Base-by-base conservation (phyloP, 345 rosid species). In the Eucalyptus regnans region DNA sequence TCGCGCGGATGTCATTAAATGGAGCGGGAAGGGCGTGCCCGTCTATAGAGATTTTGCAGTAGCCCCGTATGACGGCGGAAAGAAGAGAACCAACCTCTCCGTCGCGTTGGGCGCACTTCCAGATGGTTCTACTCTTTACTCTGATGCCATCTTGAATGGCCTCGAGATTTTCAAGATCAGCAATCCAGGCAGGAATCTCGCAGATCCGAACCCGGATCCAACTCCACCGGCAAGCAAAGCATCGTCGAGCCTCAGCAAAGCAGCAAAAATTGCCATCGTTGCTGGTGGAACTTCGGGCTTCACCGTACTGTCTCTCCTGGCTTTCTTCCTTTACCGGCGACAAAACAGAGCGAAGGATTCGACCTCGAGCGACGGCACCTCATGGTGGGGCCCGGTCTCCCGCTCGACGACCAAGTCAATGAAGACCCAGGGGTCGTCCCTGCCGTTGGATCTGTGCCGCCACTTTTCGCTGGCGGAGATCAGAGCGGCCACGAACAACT, bases 401-500 rank as follows among this genome's bases (percentile, higher is more conserved):
- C 15, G 7, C 17, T 4, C 50, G 79, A 66, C 22, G 11, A 66
- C 20, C 43, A 18, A 41, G 31, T 52, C 89, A 22, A 15, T 13
- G 15, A 66, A 43, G 16, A 41, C 89, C 11, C 71, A 23, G 11
- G 52, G 60, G 76, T 91, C 91, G 88, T 89, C 86, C 27, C 91
- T 64, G 51, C 94, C 88, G 1, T 87, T 88, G 5, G 90, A 92
- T 76, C 89, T 92, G 41, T 93, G 92, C 31, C 91, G 93, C 54
- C 91, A 92, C 89, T 93, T 94, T 37, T 93, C 96, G 4, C 68
- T 93, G 62, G 86, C 92, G 4, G 93, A 94, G 51, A 91, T 94
- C 87, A 93, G 90, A 71, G 91, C 86, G 6, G 92, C 94, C 37
- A 91, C 94, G 4, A 6, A 86, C 43, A 41, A 86, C 48, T 93